Evolutionary conservation across 768 basidiomycete species (phyloP).

Genomic region (Multifurca ochricompacta): DNA sequence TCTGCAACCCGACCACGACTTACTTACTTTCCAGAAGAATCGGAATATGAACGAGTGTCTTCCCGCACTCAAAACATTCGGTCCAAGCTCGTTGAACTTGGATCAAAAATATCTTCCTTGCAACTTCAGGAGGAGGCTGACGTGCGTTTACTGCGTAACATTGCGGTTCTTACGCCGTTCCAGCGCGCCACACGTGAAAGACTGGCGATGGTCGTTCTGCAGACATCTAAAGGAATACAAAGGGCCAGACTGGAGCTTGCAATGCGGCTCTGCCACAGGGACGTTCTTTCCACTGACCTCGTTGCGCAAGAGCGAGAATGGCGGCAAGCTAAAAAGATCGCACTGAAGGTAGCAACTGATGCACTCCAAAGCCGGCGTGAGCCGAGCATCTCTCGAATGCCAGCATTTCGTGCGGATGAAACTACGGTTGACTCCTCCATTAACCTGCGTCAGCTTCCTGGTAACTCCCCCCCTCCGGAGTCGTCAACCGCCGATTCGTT

Average conservation of each 20-base stretch:
- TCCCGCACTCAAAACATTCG: slow-evolving; percentile 53
- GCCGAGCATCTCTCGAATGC: slow-evolving; percentile 21
- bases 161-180: slow-evolving; percentile 83
- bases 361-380: slow-evolving; percentile 43
- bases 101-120: slow-evolving; percentile 44
- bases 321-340: slow-evolving; percentile 58
- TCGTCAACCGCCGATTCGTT: slow-evolving; percentile 51
- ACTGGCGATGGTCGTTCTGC: slow-evolving; percentile 52
- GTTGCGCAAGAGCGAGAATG: slow-evolving; percentile 59
- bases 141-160: slow-evolving; percentile 69
- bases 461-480: slow-evolving; percentile 28
- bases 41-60: slow-evolving; percentile 29
- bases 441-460: slow-evolving; percentile 6
- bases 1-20: slow-evolving; percentile 21
- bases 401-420: slow-evolving; percentile 16
- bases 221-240: slow-evolving; percentile 56
- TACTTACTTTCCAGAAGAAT: slow-evolving; percentile 15
- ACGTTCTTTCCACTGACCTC: slow-evolving; percentile 70
- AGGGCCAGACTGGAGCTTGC: slow-evolving; percentile 64
- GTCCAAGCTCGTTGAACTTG: slow-evolving; percentile 57
- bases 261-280: slow-evolving; percentile 66
- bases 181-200: slow-evolving; percentile 76
- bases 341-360: slow-evolving; percentile 64
- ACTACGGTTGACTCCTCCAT: slow-evolving; percentile 19
- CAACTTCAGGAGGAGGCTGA: slow-evolving; percentile 58